phyloP scores from a whole-genome alignment of 306 rosid species.

The Glycine latifolia region DNA sequence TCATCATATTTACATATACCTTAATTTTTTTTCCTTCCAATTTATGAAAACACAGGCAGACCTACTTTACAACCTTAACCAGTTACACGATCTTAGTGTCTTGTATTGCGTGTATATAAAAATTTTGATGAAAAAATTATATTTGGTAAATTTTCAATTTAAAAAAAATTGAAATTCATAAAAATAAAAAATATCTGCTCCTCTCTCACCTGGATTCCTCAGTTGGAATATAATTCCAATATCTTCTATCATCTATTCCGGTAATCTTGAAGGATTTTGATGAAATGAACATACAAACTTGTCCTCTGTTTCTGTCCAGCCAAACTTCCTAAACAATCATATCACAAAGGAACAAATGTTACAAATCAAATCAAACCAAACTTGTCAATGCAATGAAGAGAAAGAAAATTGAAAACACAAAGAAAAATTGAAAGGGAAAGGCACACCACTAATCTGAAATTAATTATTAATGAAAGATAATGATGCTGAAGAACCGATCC shows the following conservation, averaged over 20 bases:
- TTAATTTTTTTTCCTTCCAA: background rate
- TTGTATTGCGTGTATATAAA: background rate
- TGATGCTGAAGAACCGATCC: background rate
- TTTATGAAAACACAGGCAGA: background rate
- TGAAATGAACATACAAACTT: slow-evolving; percentile 68
- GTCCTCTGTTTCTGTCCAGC: slow-evolving; percentile 72
- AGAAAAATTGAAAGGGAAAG: background rate
- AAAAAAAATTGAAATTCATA: background rate
- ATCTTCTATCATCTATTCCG: slow-evolving; percentile 91
- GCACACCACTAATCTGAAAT: too few species aligned
- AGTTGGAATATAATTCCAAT: slow-evolving; percentile 76
- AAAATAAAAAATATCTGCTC: background rate
- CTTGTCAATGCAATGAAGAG: slow-evolving; percentile 8
- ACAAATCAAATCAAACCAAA: too few species aligned
- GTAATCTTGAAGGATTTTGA: slow-evolving; percentile 78
- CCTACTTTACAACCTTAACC: background rate
- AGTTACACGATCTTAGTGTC: background rate
- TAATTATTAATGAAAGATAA: background rate
- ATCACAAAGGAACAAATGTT: background rate
- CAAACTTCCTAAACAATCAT: slow-evolving; percentile 61
- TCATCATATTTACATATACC: background rate
- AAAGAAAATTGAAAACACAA: too few species aligned
- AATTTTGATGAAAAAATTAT: too few species aligned
- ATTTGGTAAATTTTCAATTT: background rate
- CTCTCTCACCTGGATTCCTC: slow-evolving; percentile 81